phyloP scores from a whole-genome alignment of 2,329 filamentous ascomycete species.

The Microsporum canis region DNA sequence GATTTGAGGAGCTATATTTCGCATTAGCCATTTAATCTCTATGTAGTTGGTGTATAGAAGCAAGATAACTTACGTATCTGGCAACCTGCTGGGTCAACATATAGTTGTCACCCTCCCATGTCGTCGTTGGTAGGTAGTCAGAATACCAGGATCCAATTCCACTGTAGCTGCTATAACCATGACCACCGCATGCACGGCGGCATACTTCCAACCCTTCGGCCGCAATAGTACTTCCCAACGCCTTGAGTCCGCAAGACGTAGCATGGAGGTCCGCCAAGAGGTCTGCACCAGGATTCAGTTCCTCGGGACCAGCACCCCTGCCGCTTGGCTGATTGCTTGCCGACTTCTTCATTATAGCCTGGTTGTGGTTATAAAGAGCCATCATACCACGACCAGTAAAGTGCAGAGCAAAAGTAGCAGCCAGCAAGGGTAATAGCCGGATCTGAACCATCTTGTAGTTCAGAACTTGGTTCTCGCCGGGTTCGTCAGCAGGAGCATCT shows the following conservation, averaged over 20 bases:
- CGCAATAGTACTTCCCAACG: slow-evolving; percentile 58
- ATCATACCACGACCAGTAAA: slow-evolving; percentile 72
- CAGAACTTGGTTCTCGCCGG: slow-evolving; percentile 60
- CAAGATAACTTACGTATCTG: slow-evolving; percentile 45
- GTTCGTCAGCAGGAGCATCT: slow-evolving; percentile 48
- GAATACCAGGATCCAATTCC: slow-evolving; percentile 67
- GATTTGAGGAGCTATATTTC: slow-evolving; percentile 53
- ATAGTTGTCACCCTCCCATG: slow-evolving; percentile 72
- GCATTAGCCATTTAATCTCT: not conserved
- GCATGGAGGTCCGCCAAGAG: slow-evolving; percentile 63
- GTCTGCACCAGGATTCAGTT: slow-evolving; percentile 54
- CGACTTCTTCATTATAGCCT: slow-evolving; percentile 48
- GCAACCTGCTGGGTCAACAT: slow-evolving; percentile 73
- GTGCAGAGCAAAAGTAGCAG: slow-evolving; percentile 64
- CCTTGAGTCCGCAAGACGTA: slow-evolving; percentile 65
- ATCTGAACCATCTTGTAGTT: slow-evolving; percentile 76
- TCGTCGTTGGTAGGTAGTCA: slow-evolving; percentile 60
- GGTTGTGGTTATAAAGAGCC: slow-evolving; percentile 59
- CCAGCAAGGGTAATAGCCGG: slow-evolving; percentile 59
- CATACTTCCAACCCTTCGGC: slow-evolving; percentile 65
- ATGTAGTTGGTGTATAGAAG: not conserved
- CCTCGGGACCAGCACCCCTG: slow-evolving; percentile 55
- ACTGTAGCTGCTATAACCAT: slow-evolving; percentile 59
- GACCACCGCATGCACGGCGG: slow-evolving; percentile 63
- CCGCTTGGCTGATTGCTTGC: slow-evolving; percentile 34